Percentiles rank a stretch among this genome's conserved stretches.
These are phyloP conservation scores for Dendrobium officinale DNA, from an alignment of 106 monocot species.

Conservation along the genomic window DNA sequence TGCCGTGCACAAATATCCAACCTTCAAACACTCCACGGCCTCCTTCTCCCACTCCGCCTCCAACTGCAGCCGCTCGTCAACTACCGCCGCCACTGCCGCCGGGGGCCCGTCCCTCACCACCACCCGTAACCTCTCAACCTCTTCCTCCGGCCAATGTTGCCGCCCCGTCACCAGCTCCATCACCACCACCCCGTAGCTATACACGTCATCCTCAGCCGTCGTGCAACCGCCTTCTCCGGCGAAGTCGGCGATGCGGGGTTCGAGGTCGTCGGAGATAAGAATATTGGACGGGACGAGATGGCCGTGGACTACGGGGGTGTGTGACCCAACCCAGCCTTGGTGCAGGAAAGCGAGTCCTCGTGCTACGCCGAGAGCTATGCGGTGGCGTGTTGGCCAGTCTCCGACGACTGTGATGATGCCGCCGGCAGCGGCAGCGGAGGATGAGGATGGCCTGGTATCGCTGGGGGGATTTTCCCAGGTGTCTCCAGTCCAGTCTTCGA, in stretches of 20 bases:
- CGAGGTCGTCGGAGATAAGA: conserved; percentile 64
- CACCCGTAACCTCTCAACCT: conserved; percentile 35
- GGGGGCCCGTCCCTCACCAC: conserved; percentile 32
- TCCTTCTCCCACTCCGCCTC: conserved; percentile 35
- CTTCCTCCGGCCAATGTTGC: conserved; percentile 25
- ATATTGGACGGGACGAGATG: conserved; percentile 53
- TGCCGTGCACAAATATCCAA: conserved; percentile 76
- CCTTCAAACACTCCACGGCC: conserved; percentile 49
- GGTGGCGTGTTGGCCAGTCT: conserved; percentile 69
- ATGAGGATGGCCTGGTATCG: neutral
- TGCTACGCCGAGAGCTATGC: conserved; percentile 66
- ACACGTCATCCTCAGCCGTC: conserved; percentile 53
- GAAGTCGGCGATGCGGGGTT: conserved; percentile 62
- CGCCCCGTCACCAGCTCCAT: conserved; percentile 72
- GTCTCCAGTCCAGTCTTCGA: conserved; percentile 41
- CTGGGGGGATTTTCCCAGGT: conserved; percentile 23
- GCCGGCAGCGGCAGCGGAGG: neutral
- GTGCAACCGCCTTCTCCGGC: neutral
- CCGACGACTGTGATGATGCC: neutral
- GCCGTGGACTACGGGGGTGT: conserved; percentile 55
- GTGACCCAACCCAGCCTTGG: conserved; percentile 64
- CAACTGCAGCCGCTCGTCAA: conserved; percentile 35
- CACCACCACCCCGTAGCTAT: conserved; percentile 62
- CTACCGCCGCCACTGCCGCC: conserved; percentile 17
- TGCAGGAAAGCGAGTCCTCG: conserved; percentile 89